phyloP scores from a whole-genome alignment of 345 rosid species.

The Clausena lansium region DNA sequence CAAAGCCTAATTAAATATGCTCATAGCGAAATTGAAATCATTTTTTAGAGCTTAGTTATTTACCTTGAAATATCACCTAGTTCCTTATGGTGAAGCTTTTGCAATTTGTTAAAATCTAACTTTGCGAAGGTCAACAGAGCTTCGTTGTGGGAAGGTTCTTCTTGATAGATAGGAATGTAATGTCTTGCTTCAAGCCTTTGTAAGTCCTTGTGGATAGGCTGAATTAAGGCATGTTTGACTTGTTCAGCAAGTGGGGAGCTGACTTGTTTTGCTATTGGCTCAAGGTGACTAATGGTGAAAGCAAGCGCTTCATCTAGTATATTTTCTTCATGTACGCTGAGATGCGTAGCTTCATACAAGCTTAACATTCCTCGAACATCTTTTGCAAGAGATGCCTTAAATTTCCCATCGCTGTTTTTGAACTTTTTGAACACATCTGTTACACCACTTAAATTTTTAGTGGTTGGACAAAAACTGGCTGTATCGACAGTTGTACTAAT shows the following conservation, averaged over 20 bases:
- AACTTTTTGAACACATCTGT: constrained; percentile 32
- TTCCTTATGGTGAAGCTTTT: constrained; percentile 36
- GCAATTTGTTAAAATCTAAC: constrained; percentile 35
- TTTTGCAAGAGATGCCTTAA: neutral
- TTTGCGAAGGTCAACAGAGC: constrained; percentile 19
- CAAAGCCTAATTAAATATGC: neutral
- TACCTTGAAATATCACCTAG: constrained; percentile 20
- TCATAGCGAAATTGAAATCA: neutral
- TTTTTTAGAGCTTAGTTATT: neutral
- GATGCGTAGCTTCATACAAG: constrained; percentile 42
- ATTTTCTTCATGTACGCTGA: constrained; percentile 29
- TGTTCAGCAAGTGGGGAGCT: constrained; percentile 9
- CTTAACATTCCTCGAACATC: constrained; percentile 30
- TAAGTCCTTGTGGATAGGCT: constrained; percentile 18
- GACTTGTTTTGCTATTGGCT: neutral
- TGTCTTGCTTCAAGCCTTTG: constrained; percentile 21
- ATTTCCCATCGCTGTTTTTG: constrained; percentile 17
- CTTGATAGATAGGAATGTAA: constrained; percentile 27
- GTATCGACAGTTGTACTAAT: too few species aligned
- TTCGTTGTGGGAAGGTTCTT: constrained; percentile 13
- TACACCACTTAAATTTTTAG: neutral
- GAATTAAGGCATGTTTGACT: neutral
- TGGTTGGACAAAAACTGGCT: too few species aligned
- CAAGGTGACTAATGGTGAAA: constrained; percentile 26
- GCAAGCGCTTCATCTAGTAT: constrained; percentile 36